A percentile compares a stretch with the other conserved stretches of the same genome.
These are phyloP conservation scores for Metschnikowia arizonensis DNA, from an alignment of 805 yeast species.

Conservation along the genomic window DNA sequence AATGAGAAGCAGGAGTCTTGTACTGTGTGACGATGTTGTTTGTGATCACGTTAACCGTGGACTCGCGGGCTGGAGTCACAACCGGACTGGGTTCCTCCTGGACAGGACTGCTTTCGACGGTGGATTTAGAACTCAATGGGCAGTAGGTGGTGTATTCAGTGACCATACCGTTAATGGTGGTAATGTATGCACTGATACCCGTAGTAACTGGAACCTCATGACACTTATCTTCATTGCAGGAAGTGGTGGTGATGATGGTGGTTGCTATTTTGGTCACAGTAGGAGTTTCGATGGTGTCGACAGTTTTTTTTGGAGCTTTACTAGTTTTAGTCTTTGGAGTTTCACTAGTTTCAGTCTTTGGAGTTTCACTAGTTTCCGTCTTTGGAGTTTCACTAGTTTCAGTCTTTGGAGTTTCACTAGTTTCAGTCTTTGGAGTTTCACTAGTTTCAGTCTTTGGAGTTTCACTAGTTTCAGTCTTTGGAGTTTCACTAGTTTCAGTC, in stretches of 20 bases:
- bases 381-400: too few relatives aligned
- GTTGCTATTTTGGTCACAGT: conserved; percentile 3
- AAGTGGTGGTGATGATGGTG: conserved; percentile 34
- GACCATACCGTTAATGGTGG: conserved; percentile 12
- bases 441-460: too few relatives aligned
- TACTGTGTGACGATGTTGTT: conserved; percentile 37
- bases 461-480: too few relatives aligned
- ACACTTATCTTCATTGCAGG: conserved; percentile 34
- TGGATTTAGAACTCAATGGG: conserved; percentile 11
- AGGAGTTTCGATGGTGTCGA: neutral
- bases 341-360: too few relatives aligned
- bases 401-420: too few relatives aligned
- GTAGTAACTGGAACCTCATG: conserved; percentile 19
- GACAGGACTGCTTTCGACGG: too few relatives aligned
- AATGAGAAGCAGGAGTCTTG: conserved; percentile 18
- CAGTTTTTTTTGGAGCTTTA: neutral
- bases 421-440: too few relatives aligned
- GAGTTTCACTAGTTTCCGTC: too few relatives aligned
- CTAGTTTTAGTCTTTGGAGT: neutral
- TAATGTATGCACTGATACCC: conserved; percentile 12
- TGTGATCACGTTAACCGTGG: conserved; percentile 40
- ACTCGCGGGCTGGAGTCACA: conserved; percentile 5
- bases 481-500: too few relatives aligned
- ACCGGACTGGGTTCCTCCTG: neutral
- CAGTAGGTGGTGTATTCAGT: conserved; percentile 16